Conservation (phyloP, 768 basidiomycete species). For the Podaxis sp. region DNA sequence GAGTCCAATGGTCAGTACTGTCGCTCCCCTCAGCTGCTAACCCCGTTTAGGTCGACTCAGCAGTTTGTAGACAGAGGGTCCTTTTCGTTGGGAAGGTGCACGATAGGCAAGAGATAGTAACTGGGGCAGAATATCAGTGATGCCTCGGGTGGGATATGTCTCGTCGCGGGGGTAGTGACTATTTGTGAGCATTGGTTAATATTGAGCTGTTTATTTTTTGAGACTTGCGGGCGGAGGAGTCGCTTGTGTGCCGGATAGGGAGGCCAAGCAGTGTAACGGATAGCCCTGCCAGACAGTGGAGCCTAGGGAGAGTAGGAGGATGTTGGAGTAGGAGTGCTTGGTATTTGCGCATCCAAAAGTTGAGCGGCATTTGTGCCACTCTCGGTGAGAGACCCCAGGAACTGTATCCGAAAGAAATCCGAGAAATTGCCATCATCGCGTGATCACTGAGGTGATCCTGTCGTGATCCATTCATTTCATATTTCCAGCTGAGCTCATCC, state of each 20-base stretch:
- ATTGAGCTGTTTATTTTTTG: no score
- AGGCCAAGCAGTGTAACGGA: no score
- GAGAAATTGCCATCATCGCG: not conserved
- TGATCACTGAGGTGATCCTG: constrained; percentile 3
- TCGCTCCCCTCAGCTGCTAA: not conserved
- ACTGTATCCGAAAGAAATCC: not conserved
- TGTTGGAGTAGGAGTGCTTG: not conserved
- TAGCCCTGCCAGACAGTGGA: not conserved
- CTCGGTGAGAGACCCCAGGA: not conserved
- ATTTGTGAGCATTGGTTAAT: no score
- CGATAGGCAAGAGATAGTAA: no score
- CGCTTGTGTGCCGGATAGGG: no score
- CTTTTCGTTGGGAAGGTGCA: not conserved
- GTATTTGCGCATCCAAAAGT: not conserved
- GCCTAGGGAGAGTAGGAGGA: not conserved
- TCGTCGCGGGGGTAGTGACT: no score
- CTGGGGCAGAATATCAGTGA: no score
- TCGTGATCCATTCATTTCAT: not conserved
- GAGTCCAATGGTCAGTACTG: not conserved
- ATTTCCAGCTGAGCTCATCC: not conserved
- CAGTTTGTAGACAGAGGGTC: not conserved
- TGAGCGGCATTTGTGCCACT: not conserved
- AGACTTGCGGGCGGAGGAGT: no score
- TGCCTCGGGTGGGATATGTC: no score
- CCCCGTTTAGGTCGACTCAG: no score